Percentiles rank a stretch among this genome's conserved stretches.
Evolutionary conservation across 352 stramenopile genomes (phyloP).

Genomic region (Pythium monospermum): DNA sequence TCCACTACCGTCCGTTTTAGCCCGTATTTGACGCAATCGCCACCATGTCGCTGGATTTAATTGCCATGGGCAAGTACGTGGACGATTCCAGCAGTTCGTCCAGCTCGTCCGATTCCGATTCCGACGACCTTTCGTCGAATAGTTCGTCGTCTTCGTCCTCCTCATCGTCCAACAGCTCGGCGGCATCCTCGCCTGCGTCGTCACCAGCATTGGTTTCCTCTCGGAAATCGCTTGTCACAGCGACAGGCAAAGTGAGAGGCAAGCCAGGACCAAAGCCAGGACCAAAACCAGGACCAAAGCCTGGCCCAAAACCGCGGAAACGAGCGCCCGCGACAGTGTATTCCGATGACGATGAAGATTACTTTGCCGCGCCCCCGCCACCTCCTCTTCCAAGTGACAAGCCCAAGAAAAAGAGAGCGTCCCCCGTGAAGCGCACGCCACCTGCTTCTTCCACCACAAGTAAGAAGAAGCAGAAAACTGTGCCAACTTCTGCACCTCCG

Average conservation of each 20-base stretch:
- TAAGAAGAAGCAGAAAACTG: conserved; percentile 11
- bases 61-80: conserved; percentile 75
- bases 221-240: conserved; percentile 19
- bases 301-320: conserved; percentile 7
- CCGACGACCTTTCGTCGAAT: conserved; percentile 38
- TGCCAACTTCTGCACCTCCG: background rate
- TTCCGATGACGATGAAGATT: conserved; percentile 15
- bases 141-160: conserved; percentile 39
- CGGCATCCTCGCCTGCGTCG: conserved; percentile 17
- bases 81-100: conserved; percentile 73
- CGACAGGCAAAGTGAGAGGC: conserved; percentile 5
- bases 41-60: conserved; percentile 71
- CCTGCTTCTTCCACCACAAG: background rate
- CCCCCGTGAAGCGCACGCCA: conserved; percentile 15
- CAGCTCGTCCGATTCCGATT: conserved; percentile 65
- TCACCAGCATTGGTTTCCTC: conserved; percentile 9
- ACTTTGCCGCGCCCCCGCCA: conserved; percentile 30
- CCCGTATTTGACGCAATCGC: no score
- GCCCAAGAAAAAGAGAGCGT: conserved; percentile 24
- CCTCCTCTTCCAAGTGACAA: conserved; percentile 9
- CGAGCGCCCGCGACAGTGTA: conserved; percentile 11
- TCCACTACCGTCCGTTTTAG: background rate
- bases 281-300: conserved; percentile 5
- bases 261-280: conserved; percentile 11
- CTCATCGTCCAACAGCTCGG: conserved; percentile 28